Conservation (phyloP, 2,329 filamentous ascomycete genomes). For the Penicillium corylophilum region DNA sequence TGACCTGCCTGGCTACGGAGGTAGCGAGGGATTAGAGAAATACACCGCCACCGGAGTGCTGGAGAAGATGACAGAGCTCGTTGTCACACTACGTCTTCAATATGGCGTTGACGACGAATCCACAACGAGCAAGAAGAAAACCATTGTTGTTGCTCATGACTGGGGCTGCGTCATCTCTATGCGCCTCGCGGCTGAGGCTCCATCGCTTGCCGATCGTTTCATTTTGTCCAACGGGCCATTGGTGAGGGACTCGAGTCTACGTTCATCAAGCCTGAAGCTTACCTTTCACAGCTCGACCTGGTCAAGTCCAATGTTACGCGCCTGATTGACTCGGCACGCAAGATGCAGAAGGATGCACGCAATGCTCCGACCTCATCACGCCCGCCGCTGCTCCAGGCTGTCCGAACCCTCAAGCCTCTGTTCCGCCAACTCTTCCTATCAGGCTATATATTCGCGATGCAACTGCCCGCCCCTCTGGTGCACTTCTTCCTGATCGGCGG, state of each 20-base stretch:
- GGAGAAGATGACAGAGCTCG: conserved; percentile 54
- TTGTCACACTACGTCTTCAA: conserved; percentile 50
- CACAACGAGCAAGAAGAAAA: conserved; percentile 40
- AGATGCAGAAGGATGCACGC: conserved; percentile 52
- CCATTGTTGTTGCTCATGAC: conserved; percentile 54
- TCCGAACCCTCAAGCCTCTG: conserved; percentile 47
- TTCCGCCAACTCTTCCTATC: conserved; percentile 50
- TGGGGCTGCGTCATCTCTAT: conserved; percentile 56
- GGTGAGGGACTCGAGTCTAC: conserved; percentile 37
- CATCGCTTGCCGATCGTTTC: conserved; percentile 55
- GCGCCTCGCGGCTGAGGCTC: conserved; percentile 59
- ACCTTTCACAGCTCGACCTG: conserved; percentile 39
- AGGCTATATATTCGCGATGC: conserved; percentile 57
- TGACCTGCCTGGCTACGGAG: conserved; percentile 60
- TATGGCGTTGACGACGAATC: conserved; percentile 42
- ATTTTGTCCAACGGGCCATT: conserved; percentile 55
- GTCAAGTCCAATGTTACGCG: conserved; percentile 44
- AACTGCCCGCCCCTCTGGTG: conserved; percentile 49
- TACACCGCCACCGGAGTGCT: conserved; percentile 54
- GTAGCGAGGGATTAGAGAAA: conserved; percentile 52
- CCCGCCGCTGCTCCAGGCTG: conserved; percentile 46
- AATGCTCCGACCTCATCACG: conserved; percentile 46
- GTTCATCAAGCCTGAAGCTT: neutral
- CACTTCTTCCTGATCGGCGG: conserved; percentile 49
- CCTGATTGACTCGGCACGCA: conserved; percentile 43